phyloP scores from a whole-genome alignment of 2,329 filamentous ascomycete genomes.

The Penicillium sp. region DNA sequence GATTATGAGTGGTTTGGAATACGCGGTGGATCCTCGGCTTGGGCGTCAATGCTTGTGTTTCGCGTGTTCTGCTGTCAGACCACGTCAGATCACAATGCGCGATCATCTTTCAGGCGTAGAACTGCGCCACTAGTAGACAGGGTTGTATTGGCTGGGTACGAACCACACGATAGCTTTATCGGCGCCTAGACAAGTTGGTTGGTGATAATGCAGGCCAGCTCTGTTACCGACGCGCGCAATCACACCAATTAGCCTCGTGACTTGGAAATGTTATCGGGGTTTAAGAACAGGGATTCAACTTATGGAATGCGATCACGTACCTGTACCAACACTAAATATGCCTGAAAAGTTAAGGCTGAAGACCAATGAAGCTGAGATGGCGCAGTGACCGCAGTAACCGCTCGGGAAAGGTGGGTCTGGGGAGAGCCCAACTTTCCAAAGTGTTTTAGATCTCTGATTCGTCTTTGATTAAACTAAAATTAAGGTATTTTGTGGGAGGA shows the following conservation, averaged over 20 bases:
- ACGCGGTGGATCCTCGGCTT: constrained; percentile 37
- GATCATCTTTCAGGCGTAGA: constrained; percentile 27
- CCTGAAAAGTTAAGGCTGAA: constrained; percentile 10
- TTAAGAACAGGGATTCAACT: constrained; percentile 12
- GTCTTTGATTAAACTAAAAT: constrained; percentile 17
- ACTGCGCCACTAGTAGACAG: constrained; percentile 24
- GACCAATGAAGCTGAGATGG: constrained; percentile 23
- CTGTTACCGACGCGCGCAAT: constrained; percentile 27
- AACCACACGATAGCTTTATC: constrained; percentile 34
- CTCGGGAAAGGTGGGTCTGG: constrained; percentile 28
- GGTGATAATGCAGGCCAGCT: constrained; percentile 28
- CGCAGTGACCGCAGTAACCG: constrained; percentile 8
- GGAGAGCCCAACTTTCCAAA: constrained; percentile 22
- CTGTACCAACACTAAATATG: constrained; percentile 24
- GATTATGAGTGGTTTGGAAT: constrained; percentile 60
- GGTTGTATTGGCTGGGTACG: constrained; percentile 37
- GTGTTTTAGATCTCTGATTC: constrained; percentile 22
- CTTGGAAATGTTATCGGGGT: constrained; percentile 11
- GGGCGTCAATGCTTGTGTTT: constrained; percentile 34
- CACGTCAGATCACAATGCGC: constrained; percentile 44
- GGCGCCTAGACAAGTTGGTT: constrained; percentile 32
- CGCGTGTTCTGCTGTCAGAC: constrained; percentile 43
- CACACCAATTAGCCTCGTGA: constrained; percentile 21
- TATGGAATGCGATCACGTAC: constrained; percentile 15
- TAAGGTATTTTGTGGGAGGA: constrained; percentile 14